Percentiles rank a stretch among this genome's conserved stretches.
phyloP scores from a whole-genome alignment of 2,329 filamentous ascomycete genomes.

The Gnomoniopsis smithogilvyi region DNA sequence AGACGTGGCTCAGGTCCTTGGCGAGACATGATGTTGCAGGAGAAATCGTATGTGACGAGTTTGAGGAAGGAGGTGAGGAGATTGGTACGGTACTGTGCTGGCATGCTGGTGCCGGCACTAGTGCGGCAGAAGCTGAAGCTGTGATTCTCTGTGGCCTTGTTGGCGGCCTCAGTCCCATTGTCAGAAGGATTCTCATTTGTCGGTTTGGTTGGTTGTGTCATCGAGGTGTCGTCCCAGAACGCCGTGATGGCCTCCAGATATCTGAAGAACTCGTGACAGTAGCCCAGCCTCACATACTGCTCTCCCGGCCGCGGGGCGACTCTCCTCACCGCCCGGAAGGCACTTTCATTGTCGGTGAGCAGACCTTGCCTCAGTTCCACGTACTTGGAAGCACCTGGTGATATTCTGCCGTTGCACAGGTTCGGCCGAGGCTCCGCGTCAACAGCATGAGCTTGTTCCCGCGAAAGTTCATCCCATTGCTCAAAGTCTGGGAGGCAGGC shows the following conservation, averaged over 20 bases:
- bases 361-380: slow-evolving; percentile 58
- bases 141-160: slow-evolving; percentile 3
- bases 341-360: slow-evolving; percentile 51
- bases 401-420: slow-evolving; percentile 50
- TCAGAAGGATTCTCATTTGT: slow-evolving; percentile 10
- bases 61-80: slow-evolving; percentile 60
- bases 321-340: slow-evolving; percentile 59
- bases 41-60: slow-evolving; percentile 63
- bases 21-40: slow-evolving; percentile 58
- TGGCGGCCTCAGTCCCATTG: slow-evolving; percentile 7
- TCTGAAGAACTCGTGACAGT: slow-evolving; percentile 64
- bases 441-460: slow-evolving; percentile 46
- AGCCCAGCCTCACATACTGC: slow-evolving; percentile 53
- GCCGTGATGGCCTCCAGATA: slow-evolving; percentile 56
- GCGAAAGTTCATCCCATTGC: slow-evolving; percentile 46
- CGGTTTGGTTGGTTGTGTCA: slow-evolving; percentile 21
- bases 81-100: slow-evolving; percentile 53
- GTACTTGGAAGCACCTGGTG: slow-evolving; percentile 57
- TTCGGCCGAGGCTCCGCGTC: slow-evolving; percentile 46
- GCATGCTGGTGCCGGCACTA: slow-evolving; percentile 52
- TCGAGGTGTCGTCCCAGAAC: slow-evolving; percentile 62
- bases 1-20: slow-evolving; percentile 61
- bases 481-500: slow-evolving; percentile 51
- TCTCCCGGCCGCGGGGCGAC: slow-evolving; percentile 53
- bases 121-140: slow-evolving; percentile 40